Base-by-base conservation (phyloP, 2,329 filamentous ascomycete species). In the Pseudopyricularia javanii region DNA sequence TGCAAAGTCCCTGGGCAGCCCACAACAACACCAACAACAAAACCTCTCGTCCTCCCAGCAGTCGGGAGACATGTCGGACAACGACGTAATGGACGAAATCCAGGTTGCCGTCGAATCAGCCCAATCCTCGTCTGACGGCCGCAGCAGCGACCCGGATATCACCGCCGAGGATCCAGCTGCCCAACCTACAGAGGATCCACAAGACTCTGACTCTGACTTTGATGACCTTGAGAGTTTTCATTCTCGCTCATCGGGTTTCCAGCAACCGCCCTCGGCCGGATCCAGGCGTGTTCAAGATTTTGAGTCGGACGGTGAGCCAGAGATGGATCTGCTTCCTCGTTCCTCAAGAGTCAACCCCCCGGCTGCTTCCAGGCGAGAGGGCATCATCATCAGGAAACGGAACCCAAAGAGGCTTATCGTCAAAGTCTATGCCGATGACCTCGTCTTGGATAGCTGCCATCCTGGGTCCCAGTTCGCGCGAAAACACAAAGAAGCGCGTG, bases 51-150 rank as follows among this genome's bases (percentile, higher is more conserved):
- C 47, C 26, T 49, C 47, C 12, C 30, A 28, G 11, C 30, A 22
- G n/a, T n/a, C 50, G 7, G 50, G 35, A 4, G 63, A 64, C 28
- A 59, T 58, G 3, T 63, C 67, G 1, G 65, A 68, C 47, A 73
- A 73, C 28, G 72, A 78, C 45, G 74, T 79, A 28, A 72, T 77
- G 60, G 77, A 80, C 60, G 79, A 76, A 14, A 80, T 80, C 55
- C 73, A 80, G 59, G 77, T 80, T 49, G 74, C 75, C 48, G 72
- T 74, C 22, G 35, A 50, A 11, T 50, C 49, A n/a, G 32, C 49
- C 14, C 32, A 40, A 17, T 26, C 17, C 40, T 45, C 40, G 7
- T 45, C 40, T 8, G 40, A 45, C 22, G 40, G 40, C 40, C 40
- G 40, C 20, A 45, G 40, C 40, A 45, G 40, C 12, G 40, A 45